Percentiles rank a stretch among this genome's conserved stretches.
These are phyloP conservation scores for Wickerhamiella azyma DNA, from an alignment of 805 yeast species.

Conservation along the genomic window DNA sequence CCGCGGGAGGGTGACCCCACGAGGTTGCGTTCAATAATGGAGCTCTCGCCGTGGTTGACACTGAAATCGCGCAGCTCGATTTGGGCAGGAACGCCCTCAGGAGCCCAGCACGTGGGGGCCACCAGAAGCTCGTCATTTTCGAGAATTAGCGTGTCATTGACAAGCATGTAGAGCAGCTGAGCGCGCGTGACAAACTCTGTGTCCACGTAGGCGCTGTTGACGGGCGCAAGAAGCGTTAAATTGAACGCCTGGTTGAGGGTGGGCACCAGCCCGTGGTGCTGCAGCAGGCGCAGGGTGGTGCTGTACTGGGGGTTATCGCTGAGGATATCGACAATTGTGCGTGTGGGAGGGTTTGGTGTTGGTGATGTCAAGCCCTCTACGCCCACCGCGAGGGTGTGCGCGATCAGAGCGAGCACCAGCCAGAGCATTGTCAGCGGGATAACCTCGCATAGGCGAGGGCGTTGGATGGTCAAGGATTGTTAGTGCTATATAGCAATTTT, in stretches of 20 bases:
- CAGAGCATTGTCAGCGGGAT: slow-evolving; percentile 3
- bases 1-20: slow-evolving; percentile 19
- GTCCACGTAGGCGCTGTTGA: slow-evolving; percentile 56
- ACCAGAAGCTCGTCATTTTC: slow-evolving; percentile 7
- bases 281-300: slow-evolving; percentile 44
- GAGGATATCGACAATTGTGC: slow-evolving; percentile 45
- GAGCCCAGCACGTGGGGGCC: slow-evolving; percentile 8
- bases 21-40: slow-evolving; percentile 16
- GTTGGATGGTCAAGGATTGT: too few species aligned
- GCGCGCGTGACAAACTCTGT: slow-evolving; percentile 14
- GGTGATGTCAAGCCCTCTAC: too few species aligned
- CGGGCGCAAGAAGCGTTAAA: slow-evolving; percentile 64
- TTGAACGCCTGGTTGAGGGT: slow-evolving; percentile 44
- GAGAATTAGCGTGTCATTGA: slow-evolving; percentile 18
- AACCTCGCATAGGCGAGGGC: too few species aligned
- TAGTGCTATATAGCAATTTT: too few species aligned
- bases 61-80: slow-evolving; percentile 10
- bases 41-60: slow-evolving; percentile 14
- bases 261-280: slow-evolving; percentile 49
- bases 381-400: background rate
- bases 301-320: slow-evolving; percentile 57
- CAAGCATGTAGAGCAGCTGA: slow-evolving; percentile 23
- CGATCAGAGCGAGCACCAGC: background rate
- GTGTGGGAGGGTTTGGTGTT: slow-evolving; percentile 11
- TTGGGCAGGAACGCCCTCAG: slow-evolving; percentile 14